These are phyloP conservation scores for Corchorus olitorius DNA, from an alignment of 345 rosid genomes.

Conservation along the genomic window DNA sequence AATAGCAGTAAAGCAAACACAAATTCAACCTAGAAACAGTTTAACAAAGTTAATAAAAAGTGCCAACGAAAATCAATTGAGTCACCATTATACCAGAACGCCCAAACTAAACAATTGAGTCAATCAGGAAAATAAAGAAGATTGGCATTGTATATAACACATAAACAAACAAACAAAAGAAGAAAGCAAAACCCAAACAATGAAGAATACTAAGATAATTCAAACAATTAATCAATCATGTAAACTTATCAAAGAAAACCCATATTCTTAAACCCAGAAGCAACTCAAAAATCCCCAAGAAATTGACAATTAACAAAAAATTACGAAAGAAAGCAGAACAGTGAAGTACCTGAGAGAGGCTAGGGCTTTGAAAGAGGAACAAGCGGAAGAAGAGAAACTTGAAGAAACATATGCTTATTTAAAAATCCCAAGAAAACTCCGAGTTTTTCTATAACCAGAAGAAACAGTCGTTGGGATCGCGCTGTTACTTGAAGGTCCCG, in stretches of 20 bases:
- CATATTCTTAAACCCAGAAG: constrained; percentile 7
- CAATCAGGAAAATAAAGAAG: not conserved
- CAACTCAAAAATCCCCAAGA: not conserved
- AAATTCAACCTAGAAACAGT: constrained; percentile 19
- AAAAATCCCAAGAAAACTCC: not conserved
- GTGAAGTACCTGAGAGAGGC: constrained; percentile 4
- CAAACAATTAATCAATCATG: not conserved
- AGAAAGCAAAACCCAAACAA: constrained; percentile 4
- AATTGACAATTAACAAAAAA: not conserved
- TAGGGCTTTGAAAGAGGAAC: not conserved
- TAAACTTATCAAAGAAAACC: not conserved
- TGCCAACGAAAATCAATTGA: not conserved
- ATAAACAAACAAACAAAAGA: not conserved
- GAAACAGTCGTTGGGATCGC: constrained; percentile 13
- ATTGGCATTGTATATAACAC: not conserved
- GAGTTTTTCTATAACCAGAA: not conserved
- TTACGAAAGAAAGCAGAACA: not conserved
- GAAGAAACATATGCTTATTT: not conserved
- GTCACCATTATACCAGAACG: not conserved
- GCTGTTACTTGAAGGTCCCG: constrained; percentile 8
- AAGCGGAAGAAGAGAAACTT: not conserved
- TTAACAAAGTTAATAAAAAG: not conserved
- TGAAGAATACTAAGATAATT: not conserved
- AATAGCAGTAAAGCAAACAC: constrained; percentile 19
- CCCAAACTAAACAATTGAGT: not conserved